Conservation (phyloP, 176 grass and related monocot genomes). For the Eleusine coracana region DNA sequence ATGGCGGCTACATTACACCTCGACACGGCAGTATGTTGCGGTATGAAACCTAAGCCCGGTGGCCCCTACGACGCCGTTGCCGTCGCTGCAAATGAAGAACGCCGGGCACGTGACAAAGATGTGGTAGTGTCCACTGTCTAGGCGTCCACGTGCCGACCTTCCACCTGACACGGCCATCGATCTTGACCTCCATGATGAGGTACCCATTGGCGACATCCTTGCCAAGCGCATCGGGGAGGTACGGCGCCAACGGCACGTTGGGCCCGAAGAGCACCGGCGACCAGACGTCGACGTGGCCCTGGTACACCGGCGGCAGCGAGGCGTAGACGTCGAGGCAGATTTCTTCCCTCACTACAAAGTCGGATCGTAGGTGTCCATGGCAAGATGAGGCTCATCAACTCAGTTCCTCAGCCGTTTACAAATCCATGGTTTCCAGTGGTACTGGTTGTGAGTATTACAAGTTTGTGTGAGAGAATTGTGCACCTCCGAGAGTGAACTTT, state of each 20-base stretch:
- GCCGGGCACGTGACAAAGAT: constrained; percentile 67
- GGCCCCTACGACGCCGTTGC: constrained; percentile 13
- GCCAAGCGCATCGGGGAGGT: too few relatives aligned
- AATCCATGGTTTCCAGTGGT: too few relatives aligned
- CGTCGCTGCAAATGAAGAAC: constrained; percentile 45
- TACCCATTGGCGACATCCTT: constrained; percentile 52
- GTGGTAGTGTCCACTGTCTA: constrained; percentile 57
- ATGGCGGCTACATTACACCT: constrained; percentile 52
- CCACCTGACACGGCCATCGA: constrained; percentile 66
- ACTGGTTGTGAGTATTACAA: too few relatives aligned
- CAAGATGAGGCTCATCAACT: too few relatives aligned
- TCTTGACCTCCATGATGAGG: constrained; percentile 58
- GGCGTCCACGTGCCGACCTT: constrained; percentile 79
- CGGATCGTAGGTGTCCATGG: constrained; percentile 65
- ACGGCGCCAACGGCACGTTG: constrained; percentile 57
- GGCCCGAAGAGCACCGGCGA: constrained; percentile 52
- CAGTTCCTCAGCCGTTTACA: too few relatives aligned
- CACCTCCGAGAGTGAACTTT: too few relatives aligned
- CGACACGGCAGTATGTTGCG: constrained; percentile 53
- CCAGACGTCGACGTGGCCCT: constrained; percentile 67
- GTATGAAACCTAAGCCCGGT: constrained; percentile 62
- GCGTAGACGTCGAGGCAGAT: constrained; percentile 76
- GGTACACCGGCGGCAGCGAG: constrained; percentile 57
- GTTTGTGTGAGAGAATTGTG: too few relatives aligned
- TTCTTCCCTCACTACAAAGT: too few relatives aligned